These are phyloP conservation scores for Paecilomyces sp. DNA, from an alignment of 2,329 filamentous ascomycete genomes.

Conservation along the genomic window DNA sequence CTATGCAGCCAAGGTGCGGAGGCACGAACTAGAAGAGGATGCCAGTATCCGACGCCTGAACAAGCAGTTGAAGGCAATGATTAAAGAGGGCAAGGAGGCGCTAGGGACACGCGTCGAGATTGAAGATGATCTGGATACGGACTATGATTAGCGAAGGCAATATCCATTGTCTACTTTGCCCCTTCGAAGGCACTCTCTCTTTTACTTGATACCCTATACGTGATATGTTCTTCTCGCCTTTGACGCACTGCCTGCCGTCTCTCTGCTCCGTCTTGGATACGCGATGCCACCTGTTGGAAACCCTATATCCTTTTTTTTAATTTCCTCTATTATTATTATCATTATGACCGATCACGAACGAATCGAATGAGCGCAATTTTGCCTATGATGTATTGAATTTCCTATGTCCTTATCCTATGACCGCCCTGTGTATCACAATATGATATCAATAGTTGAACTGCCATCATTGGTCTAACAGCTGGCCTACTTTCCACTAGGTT, in stretches of 20 bases:
- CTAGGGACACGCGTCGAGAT: conserved; percentile 68
- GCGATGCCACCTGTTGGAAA: not conserved
- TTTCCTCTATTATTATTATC: not conserved
- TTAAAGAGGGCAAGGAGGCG: conserved; percentile 79
- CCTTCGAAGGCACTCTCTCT: not conserved
- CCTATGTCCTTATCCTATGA: not conserved
- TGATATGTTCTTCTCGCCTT: not conserved
- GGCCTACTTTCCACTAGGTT: no score
- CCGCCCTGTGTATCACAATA: not conserved
- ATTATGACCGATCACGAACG: not conserved
- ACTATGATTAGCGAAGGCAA: conserved; percentile 11
- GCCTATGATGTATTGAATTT: not conserved
- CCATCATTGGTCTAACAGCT: not conserved
- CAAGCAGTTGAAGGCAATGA: conserved; percentile 73
- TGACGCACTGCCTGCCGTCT: not conserved
- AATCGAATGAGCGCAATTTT: not conserved
- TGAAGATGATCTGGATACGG: conserved; percentile 36
- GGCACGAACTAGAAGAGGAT: conserved; percentile 72
- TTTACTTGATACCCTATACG: not conserved
- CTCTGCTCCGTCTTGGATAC: not conserved
- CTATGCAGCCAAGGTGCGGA: conserved; percentile 63
- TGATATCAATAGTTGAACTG: not conserved
- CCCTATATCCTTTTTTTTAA: conserved; percentile 8
- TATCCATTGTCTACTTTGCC: not conserved
- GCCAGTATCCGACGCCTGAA: conserved; percentile 74